Evolutionary conservation across 192 early-diverging fungal species (phyloP), one percentile per base, ranked within the genome.

Genomic region (Globomyces pollinis-pini): DNA sequence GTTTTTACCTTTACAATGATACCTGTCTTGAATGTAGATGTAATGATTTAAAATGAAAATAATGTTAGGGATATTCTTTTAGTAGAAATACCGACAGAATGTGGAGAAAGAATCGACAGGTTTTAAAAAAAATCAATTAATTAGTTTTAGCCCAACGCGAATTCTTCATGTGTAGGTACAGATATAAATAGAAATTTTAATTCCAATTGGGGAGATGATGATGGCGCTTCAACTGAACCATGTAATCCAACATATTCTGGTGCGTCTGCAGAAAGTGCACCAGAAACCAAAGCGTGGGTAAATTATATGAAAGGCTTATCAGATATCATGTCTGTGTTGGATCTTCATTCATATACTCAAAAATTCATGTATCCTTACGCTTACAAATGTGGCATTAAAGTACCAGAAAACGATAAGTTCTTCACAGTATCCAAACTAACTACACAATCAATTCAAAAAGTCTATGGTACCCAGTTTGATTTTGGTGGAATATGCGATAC

Each of bases 21-120:
- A 36, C 83, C 83, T 2, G 63, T 80, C 26, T 54, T 79, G 59
- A 85, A 85, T 65, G 70, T 74, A 3, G 83, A 85, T 47, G 83
- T n/a, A n/a, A n/a, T n/a, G n/a, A n/a, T n/a, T n/a, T n/a, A n/a
- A n/a, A n/a, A n/a, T n/a, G n/a, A n/a, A n/a, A n/a, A n/a, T n/a
- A n/a, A n/a, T n/a, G 83, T 11, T 83, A 83, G 42, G 76, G 68
- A 1, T 64, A 75, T 51, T 70, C 74, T 30, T 65, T 11, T 15
- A 31, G 34, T 6, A n/a, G 70, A 44, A 34, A 43, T 1, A 21
- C 33, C 21, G 60, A 67, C 39, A 11, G 70, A 4, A 36, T 71
- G 9, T 67, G 65, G 57, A 59, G 74, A 18, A 76, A 76, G 49
- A 76, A 76, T 45, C 44, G 65, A 11, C 73, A 79, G 53, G 44